Evolutionary conservation across 805 yeast genomes (phyloP).

Genomic region (Kuraishia borneana): DNA sequence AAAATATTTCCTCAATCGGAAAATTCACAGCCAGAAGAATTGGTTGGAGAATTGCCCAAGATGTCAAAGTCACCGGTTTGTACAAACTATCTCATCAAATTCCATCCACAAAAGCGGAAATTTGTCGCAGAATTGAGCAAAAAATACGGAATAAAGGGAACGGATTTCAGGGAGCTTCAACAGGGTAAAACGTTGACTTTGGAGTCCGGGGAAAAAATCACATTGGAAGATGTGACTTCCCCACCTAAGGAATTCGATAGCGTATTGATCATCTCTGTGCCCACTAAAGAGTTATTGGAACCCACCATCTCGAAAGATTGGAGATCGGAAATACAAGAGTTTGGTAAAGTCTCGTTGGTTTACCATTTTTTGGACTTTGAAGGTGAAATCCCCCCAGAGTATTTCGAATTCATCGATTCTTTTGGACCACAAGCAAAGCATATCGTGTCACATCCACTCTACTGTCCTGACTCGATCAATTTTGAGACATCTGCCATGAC

Average conservation of each 20-base stretch:
- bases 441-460: conserved; percentile 59
- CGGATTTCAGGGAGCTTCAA: conserved; percentile 45
- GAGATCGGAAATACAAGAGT: conserved; percentile 17
- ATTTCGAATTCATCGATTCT: conserved; percentile 36
- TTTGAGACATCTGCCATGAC: conserved; percentile 44
- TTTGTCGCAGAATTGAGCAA: conserved; percentile 59
- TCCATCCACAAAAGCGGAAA: conserved; percentile 64
- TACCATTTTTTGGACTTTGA: conserved; percentile 73
- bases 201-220: conserved; percentile 44
- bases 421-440: conserved; percentile 48
- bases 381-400: conserved; percentile 26
- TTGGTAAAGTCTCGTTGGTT: conserved; percentile 32
- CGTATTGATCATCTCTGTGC: conserved; percentile 64
- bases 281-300: conserved; percentile 34
- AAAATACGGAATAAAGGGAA: conserved; percentile 58
- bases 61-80: conserved; percentile 18
- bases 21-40: background rate
- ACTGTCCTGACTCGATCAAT: conserved; percentile 50
- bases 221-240: conserved; percentile 65
- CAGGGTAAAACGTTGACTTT: conserved; percentile 46
- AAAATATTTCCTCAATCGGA: conserved; percentile 6
- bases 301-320: conserved; percentile 16
- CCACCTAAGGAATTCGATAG: conserved; percentile 46
- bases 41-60: background rate
- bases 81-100: conserved; percentile 57